Percentiles rank a stretch among this genome's conserved stretches.
Conservation (phyloP, 1,139 yeast genomes). For the Yamadazyma diospyri region DNA sequence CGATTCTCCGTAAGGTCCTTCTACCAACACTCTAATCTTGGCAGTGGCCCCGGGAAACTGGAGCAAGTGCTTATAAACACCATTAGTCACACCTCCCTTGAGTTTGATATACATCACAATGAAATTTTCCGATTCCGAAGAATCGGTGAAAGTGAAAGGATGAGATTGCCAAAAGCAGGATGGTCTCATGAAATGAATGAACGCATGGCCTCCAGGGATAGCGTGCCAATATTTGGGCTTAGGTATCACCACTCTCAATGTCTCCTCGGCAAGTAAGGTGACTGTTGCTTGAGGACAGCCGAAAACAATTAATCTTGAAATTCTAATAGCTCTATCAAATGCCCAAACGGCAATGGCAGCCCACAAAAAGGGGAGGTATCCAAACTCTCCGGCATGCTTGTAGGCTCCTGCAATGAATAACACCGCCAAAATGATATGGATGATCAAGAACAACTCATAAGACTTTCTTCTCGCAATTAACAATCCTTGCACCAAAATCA, state of each 20-base stretch:
- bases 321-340: slow-evolving; percentile 34
- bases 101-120: slow-evolving; percentile 28
- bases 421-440: slow-evolving; percentile 37
- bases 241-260: slow-evolving; percentile 36
- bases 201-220: slow-evolving; percentile 48
- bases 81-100: slow-evolving; percentile 33
- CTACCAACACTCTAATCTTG: slow-evolving; percentile 28
- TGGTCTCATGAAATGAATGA: slow-evolving; percentile 40
- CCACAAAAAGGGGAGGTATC: slow-evolving; percentile 33
- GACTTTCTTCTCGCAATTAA: slow-evolving; percentile 32
- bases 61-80: slow-evolving; percentile 24
- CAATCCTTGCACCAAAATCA: slow-evolving; percentile 34
- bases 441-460: slow-evolving; percentile 37
- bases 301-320: slow-evolving; percentile 26
- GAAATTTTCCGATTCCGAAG: slow-evolving; percentile 18
- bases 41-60: slow-evolving; percentile 23
- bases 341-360: slow-evolving; percentile 40
- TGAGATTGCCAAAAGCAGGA: slow-evolving; percentile 42
- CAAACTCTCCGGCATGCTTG: slow-evolving; percentile 32
- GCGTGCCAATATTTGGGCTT: slow-evolving; percentile 36
- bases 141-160: slow-evolving; percentile 31
- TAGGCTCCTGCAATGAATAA: slow-evolving; percentile 37
- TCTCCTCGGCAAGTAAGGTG: slow-evolving; percentile 33
- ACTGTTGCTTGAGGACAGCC: slow-evolving; percentile 36
- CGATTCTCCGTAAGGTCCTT: slow-evolving; percentile 38